These are phyloP conservation scores for Pseudomonodictys pantanalensis DNA, from an alignment of 495 filamentous ascomycete genomes.

Conservation along the genomic window DNA sequence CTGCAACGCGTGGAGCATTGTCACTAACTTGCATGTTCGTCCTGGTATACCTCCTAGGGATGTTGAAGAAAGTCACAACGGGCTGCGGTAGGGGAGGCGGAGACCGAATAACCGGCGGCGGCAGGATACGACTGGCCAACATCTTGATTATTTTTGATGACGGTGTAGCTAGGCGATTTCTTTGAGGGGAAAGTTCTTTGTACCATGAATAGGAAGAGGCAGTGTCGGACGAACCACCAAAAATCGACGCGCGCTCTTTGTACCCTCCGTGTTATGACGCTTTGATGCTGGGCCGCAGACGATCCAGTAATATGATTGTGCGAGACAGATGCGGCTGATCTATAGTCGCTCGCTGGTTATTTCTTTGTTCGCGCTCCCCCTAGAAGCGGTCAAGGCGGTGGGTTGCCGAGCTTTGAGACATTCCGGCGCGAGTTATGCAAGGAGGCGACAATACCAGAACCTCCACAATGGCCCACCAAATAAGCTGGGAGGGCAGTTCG, in stretches of 20 bases:
- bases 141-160: slow-evolving; percentile 20
- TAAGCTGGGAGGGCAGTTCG: slow-evolving; percentile 7
- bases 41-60: slow-evolving; percentile 19
- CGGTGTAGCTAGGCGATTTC: slow-evolving; percentile 13
- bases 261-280: slow-evolving; percentile 25
- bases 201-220: slow-evolving; percentile 20
- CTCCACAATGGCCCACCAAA: slow-evolving; percentile 12
- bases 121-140: slow-evolving; percentile 30
- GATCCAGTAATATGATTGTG: slow-evolving; percentile 31
- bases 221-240: slow-evolving; percentile 10
- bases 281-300: slow-evolving; percentile 7
- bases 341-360: slow-evolving; percentile 13
- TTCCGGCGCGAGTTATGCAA: slow-evolving; percentile 33
- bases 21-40: slow-evolving; percentile 17
- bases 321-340: slow-evolving; percentile 23
- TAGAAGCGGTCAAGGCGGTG: slow-evolving; percentile 28
- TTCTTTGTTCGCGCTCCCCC: slow-evolving; percentile 30
- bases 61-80: slow-evolving; percentile 23
- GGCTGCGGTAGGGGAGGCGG: slow-evolving; percentile 3
- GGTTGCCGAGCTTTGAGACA: slow-evolving; percentile 21
- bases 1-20: background rate
- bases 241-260: slow-evolving; percentile 25
- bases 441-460: slow-evolving; percentile 25
- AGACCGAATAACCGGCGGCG: slow-evolving; percentile 23
- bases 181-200: slow-evolving; percentile 32